These are phyloP conservation scores for Penicillium thymicola DNA, from an alignment of 2,329 filamentous ascomycete genomes.

Conservation along the genomic window DNA sequence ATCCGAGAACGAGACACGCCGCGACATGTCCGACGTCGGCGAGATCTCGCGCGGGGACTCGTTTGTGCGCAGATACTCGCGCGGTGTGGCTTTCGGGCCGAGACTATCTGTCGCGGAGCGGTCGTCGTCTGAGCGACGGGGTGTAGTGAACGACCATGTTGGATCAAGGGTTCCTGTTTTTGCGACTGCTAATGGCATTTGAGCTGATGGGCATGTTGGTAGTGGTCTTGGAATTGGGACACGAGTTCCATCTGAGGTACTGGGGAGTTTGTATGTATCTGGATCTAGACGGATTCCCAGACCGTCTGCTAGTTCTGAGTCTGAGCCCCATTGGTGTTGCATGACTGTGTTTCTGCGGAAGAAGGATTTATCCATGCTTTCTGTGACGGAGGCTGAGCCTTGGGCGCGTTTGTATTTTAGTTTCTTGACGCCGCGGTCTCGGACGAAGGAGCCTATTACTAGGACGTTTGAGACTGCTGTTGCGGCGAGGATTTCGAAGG, in stretches of 20 bases:
- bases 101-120: constrained; percentile 30
- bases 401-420: constrained; percentile 63
- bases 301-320: constrained; percentile 82
- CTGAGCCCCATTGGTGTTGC: constrained; percentile 75
- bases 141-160: constrained; percentile 32
- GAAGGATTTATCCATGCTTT: constrained; percentile 43
- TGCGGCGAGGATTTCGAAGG: constrained; percentile 84
- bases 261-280: constrained; percentile 45
- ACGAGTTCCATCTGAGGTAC: constrained; percentile 21
- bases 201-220: constrained; percentile 37
- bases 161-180: constrained; percentile 30
- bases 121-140: constrained; percentile 29
- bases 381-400: constrained; percentile 47
- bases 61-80: constrained; percentile 34
- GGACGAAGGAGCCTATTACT: constrained; percentile 86
- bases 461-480: constrained; percentile 83
- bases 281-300: constrained; percentile 67
- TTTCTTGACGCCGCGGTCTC: constrained; percentile 88
- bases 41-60: constrained; percentile 29
- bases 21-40: constrained; percentile 35
- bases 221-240: background rate
- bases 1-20: constrained; percentile 77
- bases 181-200: constrained; percentile 18
- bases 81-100: constrained; percentile 33
- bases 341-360: constrained; percentile 56